Evolutionary conservation across 164 flowering plant genomes (phyloP).

Genomic region (Aristolochia contorta): DNA sequence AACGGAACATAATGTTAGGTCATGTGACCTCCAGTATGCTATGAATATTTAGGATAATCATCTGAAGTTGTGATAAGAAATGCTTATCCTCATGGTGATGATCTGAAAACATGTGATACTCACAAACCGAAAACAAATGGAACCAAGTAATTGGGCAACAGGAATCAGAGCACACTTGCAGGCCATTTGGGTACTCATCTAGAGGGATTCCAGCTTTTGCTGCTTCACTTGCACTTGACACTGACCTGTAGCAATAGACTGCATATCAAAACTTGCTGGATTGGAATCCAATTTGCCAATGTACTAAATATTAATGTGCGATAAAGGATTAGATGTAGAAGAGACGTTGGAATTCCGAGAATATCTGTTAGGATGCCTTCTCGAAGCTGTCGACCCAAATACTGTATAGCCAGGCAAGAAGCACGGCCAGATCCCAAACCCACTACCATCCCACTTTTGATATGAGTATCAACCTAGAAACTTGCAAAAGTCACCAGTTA

Average conservation of each 20-base stretch:
- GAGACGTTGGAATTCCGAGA: slow-evolving; percentile 43
- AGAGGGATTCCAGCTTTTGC: slow-evolving; percentile 65
- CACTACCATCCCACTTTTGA: slow-evolving; percentile 55
- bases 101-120: slow-evolving; percentile 10
- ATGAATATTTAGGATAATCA: background rate
- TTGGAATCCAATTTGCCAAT: background rate
- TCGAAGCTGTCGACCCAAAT: slow-evolving; percentile 52
- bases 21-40: too few species aligned
- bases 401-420: slow-evolving; percentile 44
- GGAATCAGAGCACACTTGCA: slow-evolving; percentile 32
- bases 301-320: background rate
- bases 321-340: background rate
- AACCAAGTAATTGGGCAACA: slow-evolving; percentile 14
- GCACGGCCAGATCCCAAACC: slow-evolving; percentile 64
- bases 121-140: slow-evolving; percentile 14
- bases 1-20: background rate
- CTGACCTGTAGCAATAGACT: slow-evolving; percentile 32
- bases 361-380: slow-evolving; percentile 42
- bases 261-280: slow-evolving; percentile 1
- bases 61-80: too few species aligned
- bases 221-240: slow-evolving; percentile 57
- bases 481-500: background rate
- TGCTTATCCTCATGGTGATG: background rate
- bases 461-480: slow-evolving; percentile 40
- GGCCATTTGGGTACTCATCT: slow-evolving; percentile 27